Percentiles rank a stretch among this genome's conserved stretches.
Evolutionary conservation across 208 protist species (phyloP).

Genomic region (Leishmania mexicana): DNA sequence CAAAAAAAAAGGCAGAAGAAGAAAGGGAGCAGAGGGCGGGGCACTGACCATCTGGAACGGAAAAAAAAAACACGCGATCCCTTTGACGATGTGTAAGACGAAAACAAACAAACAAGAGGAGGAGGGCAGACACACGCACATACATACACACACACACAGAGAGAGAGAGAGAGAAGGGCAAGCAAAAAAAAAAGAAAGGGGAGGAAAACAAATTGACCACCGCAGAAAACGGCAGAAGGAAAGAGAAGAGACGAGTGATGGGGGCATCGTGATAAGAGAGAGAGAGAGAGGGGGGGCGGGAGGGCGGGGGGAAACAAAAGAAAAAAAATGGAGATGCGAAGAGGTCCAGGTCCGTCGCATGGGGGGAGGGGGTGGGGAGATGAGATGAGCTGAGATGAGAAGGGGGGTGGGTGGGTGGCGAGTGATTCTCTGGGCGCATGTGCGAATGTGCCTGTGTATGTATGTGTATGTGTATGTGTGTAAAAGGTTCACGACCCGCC

Average conservation of each 20-base stretch:
- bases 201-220: not conserved
- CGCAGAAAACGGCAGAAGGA: not conserved
- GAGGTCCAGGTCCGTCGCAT: not conserved
- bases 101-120: conserved; percentile 5
- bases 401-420: not conserved
- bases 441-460: not conserved
- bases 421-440: not conserved
- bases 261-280: not conserved
- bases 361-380: not conserved
- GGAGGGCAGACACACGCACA: not conserved
- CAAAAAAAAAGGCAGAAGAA: not conserved
- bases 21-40: not conserved
- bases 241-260: not conserved
- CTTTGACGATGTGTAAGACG: not conserved
- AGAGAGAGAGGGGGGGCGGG: not conserved
- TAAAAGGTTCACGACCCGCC: not conserved
- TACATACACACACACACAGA: too few relatives aligned
- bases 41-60: not conserved
- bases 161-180: not conserved
- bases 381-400: not conserved
- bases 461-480: not conserved
- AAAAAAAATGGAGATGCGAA: conserved; percentile 5
- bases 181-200: not conserved
- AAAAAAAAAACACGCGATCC: not conserved
- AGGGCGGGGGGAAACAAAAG: not conserved